These are phyloP conservation scores for Blastocladiella britannica DNA, from an alignment of 192 early-diverging fungal species.

Conservation along the genomic window DNA sequence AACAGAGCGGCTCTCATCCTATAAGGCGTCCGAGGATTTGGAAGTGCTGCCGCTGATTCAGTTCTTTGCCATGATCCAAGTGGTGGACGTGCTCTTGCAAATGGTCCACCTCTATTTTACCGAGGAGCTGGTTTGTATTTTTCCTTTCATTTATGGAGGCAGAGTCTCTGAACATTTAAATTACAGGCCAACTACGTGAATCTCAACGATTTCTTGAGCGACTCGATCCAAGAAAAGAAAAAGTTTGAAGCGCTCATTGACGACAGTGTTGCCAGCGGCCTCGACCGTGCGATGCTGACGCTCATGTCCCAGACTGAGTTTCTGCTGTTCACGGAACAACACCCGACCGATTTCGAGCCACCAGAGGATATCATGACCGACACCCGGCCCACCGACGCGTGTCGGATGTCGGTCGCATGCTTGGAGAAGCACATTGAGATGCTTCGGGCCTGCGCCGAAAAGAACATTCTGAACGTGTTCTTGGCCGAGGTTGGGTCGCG, in stretches of 20 bases:
- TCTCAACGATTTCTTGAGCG: slow-evolving; percentile 77
- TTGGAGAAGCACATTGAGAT: slow-evolving; percentile 53
- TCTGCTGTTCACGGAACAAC: slow-evolving; percentile 54
- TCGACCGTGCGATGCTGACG: slow-evolving; percentile 71
- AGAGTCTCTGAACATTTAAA: too few species aligned
- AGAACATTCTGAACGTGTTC: slow-evolving; percentile 73
- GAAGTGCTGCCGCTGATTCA: slow-evolving; percentile 43
- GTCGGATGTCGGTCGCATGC: slow-evolving; percentile 49
- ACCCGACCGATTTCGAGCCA: slow-evolving; percentile 51
- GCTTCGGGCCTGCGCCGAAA: slow-evolving; percentile 54
- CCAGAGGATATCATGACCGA: slow-evolving; percentile 30
- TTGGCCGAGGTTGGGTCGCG: slow-evolving; percentile 70
- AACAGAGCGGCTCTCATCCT: slow-evolving; percentile 16
- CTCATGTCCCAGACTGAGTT: slow-evolving; percentile 65
- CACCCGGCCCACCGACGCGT: slow-evolving; percentile 65
- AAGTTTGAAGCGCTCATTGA: slow-evolving; percentile 66
- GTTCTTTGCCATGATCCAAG: slow-evolving; percentile 87
- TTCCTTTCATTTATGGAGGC: too few species aligned
- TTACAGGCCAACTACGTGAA: slow-evolving; percentile 51
- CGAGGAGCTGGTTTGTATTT: slow-evolving; percentile 51
- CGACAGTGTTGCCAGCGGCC: slow-evolving; percentile 71
- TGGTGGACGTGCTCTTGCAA: slow-evolving; percentile 79
- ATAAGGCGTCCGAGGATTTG: slow-evolving; percentile 20
- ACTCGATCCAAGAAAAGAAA: slow-evolving; percentile 80
- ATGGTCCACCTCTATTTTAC: slow-evolving; percentile 86